A percentile compares a stretch with the other conserved stretches of the same genome.
These are phyloP conservation scores for Trapa bicornis DNA, from an alignment of 345 rosid genomes.

Conservation along the genomic window DNA sequence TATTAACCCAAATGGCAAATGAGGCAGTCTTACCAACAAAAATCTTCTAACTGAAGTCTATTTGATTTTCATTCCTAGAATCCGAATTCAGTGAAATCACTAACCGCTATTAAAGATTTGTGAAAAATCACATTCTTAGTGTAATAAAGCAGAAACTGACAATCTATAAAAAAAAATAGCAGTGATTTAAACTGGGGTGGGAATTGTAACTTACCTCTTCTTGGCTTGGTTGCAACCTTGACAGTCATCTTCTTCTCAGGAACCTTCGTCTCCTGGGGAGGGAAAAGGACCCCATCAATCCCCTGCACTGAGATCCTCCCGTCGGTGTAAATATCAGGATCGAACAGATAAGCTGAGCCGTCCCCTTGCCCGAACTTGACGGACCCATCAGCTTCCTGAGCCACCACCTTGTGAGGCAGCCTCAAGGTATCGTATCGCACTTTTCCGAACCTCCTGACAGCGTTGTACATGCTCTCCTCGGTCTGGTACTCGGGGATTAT, in stretches of 20 bases:
- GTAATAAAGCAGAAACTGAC: not conserved
- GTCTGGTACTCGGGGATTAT: constrained; percentile 94
- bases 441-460: constrained; percentile 81
- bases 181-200: not conserved
- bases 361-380: constrained; percentile 78
- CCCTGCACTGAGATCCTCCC: constrained; percentile 95
- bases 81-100: too few relatives aligned
- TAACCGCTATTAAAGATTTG: too few relatives aligned
- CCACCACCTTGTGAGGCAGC: constrained; percentile 71
- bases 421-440: constrained; percentile 72
- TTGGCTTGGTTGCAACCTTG: constrained; percentile 53
- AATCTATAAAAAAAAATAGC: not conserved
- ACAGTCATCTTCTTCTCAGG: constrained; percentile 19
- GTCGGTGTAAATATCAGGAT: constrained; percentile 88
- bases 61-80: not conserved
- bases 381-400: constrained; percentile 93
- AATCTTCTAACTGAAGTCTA: too few relatives aligned
- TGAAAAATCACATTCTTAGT: too few relatives aligned
- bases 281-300: constrained; percentile 73
- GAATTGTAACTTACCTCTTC: constrained; percentile 53
- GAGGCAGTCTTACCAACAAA: too few relatives aligned
- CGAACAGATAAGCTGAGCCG: constrained; percentile 67
- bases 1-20: not conserved
- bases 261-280: constrained; percentile 36
- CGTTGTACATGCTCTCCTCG: constrained; percentile 95